Evolutionary conservation across 257 asterid species (phyloP), one percentile per base, ranked within the genome.

Genomic region (Oldenlandia corymbosa): DNA sequence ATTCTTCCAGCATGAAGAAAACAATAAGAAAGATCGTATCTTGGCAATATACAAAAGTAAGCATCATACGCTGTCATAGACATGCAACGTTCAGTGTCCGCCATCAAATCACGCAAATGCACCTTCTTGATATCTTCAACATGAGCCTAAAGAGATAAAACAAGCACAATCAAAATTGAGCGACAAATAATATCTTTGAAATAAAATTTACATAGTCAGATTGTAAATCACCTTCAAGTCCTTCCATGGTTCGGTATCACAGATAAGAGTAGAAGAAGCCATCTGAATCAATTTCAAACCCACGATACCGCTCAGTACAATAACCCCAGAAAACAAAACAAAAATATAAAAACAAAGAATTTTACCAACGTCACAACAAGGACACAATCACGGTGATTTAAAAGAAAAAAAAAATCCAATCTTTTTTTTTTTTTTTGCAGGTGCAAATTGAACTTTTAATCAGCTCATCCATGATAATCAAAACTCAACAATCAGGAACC

Each of bases 31-130:
- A 48, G 27, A 48, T 26, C 13, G 37, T 53, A 13, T n/a, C 20
- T 27, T 27, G 59, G 28, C 12, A 5, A 36, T 2, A 36, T 20
- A 55, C 31, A 12, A 7, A 53, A 53, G n/a, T 37, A 28, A 55
- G 24, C 26, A 73, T 71, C 94, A 65, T 92, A 87, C 99, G 75
- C 60, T 80, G 76, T 84, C 97, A 93, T 87, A 30, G 97, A 90
- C 68, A 80, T 78, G 84, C 95, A 87, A 59, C 99, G 88, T 41
- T 81, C 79, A 5, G 71, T 21, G 60, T 90, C 95, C 20, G 48
- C 80, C 96, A 93, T 81, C 84, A 93, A 65, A 39, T 87, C 91
- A 24, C 99, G 95, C 71, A 93, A 74, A 83, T 93, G 96, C 68
- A 86, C 78, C 77, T 83, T 90, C 73, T 85, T 80, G 53, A 93